phyloP scores from a whole-genome alignment of 768 basidiomycete genomes.

The Amanita fuliginea region DNA sequence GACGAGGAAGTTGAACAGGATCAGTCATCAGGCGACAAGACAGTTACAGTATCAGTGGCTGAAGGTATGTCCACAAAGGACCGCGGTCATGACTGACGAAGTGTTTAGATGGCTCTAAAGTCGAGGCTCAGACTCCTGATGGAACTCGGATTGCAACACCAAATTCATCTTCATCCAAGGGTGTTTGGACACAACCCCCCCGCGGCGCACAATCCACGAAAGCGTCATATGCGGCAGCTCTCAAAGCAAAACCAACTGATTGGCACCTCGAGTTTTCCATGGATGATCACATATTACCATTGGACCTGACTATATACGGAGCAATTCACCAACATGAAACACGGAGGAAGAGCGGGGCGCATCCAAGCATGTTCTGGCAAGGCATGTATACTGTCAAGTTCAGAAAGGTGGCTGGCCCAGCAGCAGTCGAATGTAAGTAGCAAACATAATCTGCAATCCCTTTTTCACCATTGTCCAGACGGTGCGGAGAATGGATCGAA shows the following conservation, averaged over 20 bases:
- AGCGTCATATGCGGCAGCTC: conserved; percentile 86
- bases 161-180: conserved; percentile 35
- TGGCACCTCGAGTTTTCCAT: conserved; percentile 97
- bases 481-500: conserved; percentile 31
- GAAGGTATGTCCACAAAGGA: conserved; percentile 40
- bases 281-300: conserved; percentile 74
- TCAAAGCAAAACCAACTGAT: conserved; percentile 87
- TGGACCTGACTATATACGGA: conserved; percentile 92
- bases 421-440: conserved; percentile 46
- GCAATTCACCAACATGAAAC: conserved; percentile 89
- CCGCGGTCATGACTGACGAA: conserved; percentile 6
- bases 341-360: conserved; percentile 57
- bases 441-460: neutral
- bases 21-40: conserved; percentile 62
- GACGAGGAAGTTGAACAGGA: conserved; percentile 82
- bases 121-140: conserved; percentile 94
- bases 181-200: conserved; percentile 21
- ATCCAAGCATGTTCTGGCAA: conserved; percentile 76
- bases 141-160: conserved; percentile 93
- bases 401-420: conserved; percentile 83
- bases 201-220: conserved; percentile 23
- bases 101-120: conserved; percentile 70
- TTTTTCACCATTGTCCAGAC: conserved; percentile 20
- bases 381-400: conserved; percentile 88
- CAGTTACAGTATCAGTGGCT: conserved; percentile 72